These are phyloP conservation scores for Lolium rigidum DNA, from an alignment of 176 grass and related monocot species.

Conservation along the genomic window DNA sequence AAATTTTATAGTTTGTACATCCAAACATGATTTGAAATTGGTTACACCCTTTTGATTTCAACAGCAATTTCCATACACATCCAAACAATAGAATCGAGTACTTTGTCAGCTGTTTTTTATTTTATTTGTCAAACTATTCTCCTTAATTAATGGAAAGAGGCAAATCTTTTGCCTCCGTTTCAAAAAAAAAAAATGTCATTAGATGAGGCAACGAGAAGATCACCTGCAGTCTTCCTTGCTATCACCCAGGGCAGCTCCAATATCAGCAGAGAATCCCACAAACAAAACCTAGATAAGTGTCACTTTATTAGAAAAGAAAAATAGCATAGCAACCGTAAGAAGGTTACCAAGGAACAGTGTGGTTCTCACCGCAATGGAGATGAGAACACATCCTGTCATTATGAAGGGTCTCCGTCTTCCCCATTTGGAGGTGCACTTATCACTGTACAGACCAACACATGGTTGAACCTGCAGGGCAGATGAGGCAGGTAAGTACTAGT, in stretches of 20 bases:
- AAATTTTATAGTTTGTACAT: no score
- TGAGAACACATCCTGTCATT: conserved; percentile 65
- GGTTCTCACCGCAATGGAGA: conserved; percentile 65
- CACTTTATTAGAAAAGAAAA: neutral
- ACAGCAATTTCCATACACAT: no score
- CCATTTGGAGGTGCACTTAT: conserved; percentile 58
- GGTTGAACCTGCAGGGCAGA: conserved; percentile 70
- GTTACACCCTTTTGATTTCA: no score
- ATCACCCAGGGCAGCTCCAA: conserved; percentile 75
- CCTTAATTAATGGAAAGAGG: no score
- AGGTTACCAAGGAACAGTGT: neutral
- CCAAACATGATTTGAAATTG: no score
- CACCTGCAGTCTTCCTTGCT: conserved; percentile 84
- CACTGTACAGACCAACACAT: conserved; percentile 80
- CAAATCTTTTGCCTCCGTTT: no score
- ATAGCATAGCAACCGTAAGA: neutral
- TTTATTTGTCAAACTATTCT: no score
- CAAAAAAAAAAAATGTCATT: neutral
- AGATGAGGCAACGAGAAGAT: neutral
- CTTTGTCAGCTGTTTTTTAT: no score
- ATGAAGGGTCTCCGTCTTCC: conserved; percentile 90
- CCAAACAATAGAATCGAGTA: no score
- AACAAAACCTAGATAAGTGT: conserved; percentile 54
- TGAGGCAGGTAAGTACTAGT: conserved; percentile 13
- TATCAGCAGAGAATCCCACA: conserved; percentile 89